These are phyloP conservation scores for Scopulariopsis brevicaulis DNA, from an alignment of 2,329 filamentous ascomycete species.

Conservation along the genomic window DNA sequence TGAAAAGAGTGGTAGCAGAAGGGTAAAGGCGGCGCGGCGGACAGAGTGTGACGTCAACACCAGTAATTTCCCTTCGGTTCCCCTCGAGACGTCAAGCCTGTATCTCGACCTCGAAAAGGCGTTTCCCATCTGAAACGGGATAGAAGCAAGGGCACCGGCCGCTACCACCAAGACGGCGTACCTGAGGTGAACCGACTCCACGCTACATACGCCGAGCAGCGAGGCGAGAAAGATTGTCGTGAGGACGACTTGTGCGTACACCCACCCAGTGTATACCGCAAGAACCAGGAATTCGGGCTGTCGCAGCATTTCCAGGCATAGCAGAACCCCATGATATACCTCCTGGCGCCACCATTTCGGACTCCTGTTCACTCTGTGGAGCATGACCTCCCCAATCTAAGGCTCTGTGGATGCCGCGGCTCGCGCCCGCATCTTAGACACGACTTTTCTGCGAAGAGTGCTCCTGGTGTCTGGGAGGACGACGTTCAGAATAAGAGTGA, in stretches of 20 bases:
- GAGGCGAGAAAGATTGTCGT: conserved; percentile 63
- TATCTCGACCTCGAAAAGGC: not conserved
- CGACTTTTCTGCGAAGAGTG: not conserved
- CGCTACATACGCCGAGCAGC: conserved; percentile 50
- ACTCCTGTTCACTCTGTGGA: conserved; percentile 61
- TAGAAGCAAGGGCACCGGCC: not conserved
- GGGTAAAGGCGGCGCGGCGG: conserved; percentile 53
- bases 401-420: not conserved
- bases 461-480: not conserved
- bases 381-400: conserved; percentile 54
- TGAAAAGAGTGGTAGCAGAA: conserved; percentile 54
- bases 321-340: conserved; percentile 55
- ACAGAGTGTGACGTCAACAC: conserved; percentile 13
- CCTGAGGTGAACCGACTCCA: not conserved
- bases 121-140: not conserved
- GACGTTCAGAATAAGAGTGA: not conserved
- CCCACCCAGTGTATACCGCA: conserved; percentile 65
- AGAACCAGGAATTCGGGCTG: conserved; percentile 66
- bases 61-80: not conserved
- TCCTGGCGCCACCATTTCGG: conserved; percentile 72
- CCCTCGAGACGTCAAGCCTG: not conserved
- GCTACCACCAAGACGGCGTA: not conserved
- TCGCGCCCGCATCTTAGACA: not conserved
- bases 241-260: conserved; percentile 65
- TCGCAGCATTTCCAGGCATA: conserved; percentile 59